Percentiles rank a stretch among this genome's conserved stretches.
Evolutionary conservation across 345 rosid genomes (phyloP).

Genomic region (Arabidopsis suecica): DNA sequence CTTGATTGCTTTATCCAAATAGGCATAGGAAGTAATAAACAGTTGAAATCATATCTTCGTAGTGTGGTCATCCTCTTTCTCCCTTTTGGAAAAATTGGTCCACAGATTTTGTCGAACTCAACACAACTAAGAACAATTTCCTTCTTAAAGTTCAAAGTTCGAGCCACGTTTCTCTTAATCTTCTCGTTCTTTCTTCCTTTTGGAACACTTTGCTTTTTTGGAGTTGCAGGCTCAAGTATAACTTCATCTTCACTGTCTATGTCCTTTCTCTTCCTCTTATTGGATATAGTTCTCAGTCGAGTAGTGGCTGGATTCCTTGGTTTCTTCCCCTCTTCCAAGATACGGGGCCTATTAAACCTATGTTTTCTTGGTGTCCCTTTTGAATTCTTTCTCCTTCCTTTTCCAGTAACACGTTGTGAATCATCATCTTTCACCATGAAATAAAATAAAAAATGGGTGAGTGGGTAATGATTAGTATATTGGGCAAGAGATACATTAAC

Average conservation of each 20-base stretch:
- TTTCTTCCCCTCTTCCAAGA: slow-evolving; percentile 30
- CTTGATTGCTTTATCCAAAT: slow-evolving; percentile 23
- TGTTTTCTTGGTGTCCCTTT: not conserved
- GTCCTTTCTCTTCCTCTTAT: slow-evolving; percentile 7
- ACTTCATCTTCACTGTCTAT: not conserved
- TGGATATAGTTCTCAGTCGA: slow-evolving; percentile 21
- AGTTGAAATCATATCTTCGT: slow-evolving; percentile 17
- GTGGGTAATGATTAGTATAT: no score
- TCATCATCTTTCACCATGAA: slow-evolving; percentile 14
- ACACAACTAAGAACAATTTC: not conserved
- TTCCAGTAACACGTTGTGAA: not conserved
- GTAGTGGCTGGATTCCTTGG: slow-evolving; percentile 8
- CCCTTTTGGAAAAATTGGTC: slow-evolving; percentile 12
- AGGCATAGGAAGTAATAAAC: not conserved
- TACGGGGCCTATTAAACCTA: slow-evolving; percentile 28
- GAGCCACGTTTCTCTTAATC: slow-evolving; percentile 7
- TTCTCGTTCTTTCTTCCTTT: slow-evolving; percentile 17
- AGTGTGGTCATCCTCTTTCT: slow-evolving; percentile 17
- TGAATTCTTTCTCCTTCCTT: not conserved
- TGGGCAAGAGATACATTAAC: no score
- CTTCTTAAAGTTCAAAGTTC: not conserved
- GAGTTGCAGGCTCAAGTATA: slow-evolving; percentile 17
- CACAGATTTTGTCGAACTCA: not conserved
- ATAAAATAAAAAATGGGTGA: not conserved
- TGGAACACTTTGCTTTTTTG: slow-evolving; percentile 21